phyloP scores from a whole-genome alignment of 2,329 filamentous ascomycete genomes.

The Parasarocladium wereldwijsianum region DNA sequence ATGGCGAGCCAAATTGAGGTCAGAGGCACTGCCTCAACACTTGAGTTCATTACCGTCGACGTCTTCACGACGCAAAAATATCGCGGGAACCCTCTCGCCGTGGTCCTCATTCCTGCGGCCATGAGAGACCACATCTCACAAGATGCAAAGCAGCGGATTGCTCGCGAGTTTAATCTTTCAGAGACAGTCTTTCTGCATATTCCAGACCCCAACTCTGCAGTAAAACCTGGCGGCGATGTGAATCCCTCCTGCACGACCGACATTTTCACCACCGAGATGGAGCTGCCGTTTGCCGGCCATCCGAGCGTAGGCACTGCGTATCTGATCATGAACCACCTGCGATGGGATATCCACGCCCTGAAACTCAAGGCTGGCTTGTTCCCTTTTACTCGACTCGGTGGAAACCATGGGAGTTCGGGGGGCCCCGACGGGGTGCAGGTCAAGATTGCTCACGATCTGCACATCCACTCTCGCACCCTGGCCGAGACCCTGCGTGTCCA shows the following conservation, averaged over 20 bases:
- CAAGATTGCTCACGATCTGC: conserved; percentile 52
- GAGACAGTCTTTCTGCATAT: conserved; percentile 50
- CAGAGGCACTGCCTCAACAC: too few relatives aligned
- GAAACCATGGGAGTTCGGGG: too few relatives aligned
- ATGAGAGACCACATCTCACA: conserved; percentile 25
- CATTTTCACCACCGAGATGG: conserved; percentile 40
- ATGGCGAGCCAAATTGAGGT: too few relatives aligned
- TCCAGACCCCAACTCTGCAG: conserved; percentile 5
- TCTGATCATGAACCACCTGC: conserved; percentile 32
- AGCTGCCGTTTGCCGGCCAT: conserved; percentile 49
- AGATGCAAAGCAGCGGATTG: conserved; percentile 40
- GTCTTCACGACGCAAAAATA: conserved; percentile 39
- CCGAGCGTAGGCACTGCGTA: conserved; percentile 43
- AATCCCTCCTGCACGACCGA: conserved; percentile 19
- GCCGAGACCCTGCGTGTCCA: conserved; percentile 11
- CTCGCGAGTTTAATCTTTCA: conserved; percentile 48
- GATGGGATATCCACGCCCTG: conserved; percentile 24
- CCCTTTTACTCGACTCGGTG: conserved; percentile 21
- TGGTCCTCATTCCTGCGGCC: conserved; percentile 35
- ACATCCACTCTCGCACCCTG: conserved; percentile 35
- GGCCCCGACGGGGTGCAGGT: conserved; percentile 38
- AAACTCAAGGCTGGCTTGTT: conserved; percentile 44
- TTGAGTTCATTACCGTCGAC: conserved; percentile 41
- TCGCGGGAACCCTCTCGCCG: conserved; percentile 44
- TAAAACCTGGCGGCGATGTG: conserved; percentile 15